These are phyloP conservation scores for Cercospora zeina DNA, from an alignment of 2,329 filamentous ascomycete genomes.

Conservation along the genomic window DNA sequence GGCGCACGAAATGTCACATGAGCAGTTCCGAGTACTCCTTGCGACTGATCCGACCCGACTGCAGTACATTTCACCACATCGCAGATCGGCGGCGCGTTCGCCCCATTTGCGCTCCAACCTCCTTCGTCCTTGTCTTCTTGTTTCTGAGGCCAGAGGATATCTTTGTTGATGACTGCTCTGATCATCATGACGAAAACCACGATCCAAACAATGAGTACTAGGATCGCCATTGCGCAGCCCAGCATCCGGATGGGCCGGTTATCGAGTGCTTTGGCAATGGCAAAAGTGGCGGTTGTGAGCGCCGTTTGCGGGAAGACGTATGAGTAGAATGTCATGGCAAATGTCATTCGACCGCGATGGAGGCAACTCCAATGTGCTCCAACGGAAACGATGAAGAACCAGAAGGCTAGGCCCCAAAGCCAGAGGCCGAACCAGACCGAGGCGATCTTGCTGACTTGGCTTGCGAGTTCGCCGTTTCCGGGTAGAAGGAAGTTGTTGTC, in stretches of 20 bases:
- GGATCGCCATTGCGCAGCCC: slow-evolving; percentile 66
- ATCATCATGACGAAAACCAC: slow-evolving; percentile 71
- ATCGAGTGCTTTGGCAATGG: slow-evolving; percentile 59
- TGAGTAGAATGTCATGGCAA: slow-evolving; percentile 83
- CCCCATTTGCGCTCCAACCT: slow-evolving; percentile 48
- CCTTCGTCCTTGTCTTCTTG: slow-evolving; percentile 65
- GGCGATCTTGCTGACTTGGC: slow-evolving; percentile 56
- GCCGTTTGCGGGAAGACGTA: slow-evolving; percentile 78
- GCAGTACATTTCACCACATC: slow-evolving; percentile 3
- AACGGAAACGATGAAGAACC: slow-evolving; percentile 81
- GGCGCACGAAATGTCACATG: neutral
- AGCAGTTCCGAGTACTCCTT: neutral
- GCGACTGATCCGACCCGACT: neutral
- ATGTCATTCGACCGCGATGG: slow-evolving; percentile 62
- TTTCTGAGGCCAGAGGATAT: slow-evolving; percentile 76
- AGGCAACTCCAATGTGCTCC: slow-evolving; percentile 72
- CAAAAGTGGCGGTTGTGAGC: slow-evolving; percentile 64
- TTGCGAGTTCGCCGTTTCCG: slow-evolving; percentile 54
- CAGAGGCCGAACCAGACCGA: slow-evolving; percentile 69
- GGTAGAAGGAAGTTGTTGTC: slow-evolving; percentile 57
- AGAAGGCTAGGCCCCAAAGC: slow-evolving; percentile 79
- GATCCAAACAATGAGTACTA: slow-evolving; percentile 67
- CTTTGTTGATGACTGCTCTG: slow-evolving; percentile 61
- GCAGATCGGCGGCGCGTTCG: neutral
- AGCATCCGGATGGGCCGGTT: slow-evolving; percentile 61